Evolutionary conservation across 345 rosid genomes (phyloP).

Genomic region (Aethionema arabicum): DNA sequence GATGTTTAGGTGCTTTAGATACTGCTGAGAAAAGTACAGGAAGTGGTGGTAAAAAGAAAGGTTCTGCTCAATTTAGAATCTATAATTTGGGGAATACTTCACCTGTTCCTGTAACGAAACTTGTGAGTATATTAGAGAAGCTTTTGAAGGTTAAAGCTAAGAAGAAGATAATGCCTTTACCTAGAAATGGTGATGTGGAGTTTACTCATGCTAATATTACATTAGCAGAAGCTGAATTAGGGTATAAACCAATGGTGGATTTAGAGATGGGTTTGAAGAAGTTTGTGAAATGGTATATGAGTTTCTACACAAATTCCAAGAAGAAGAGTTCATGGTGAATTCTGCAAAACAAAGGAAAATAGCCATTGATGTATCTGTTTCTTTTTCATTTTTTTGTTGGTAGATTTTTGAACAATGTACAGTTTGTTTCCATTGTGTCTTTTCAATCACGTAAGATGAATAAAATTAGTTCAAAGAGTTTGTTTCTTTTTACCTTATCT

Average conservation of each 20-base stretch:
- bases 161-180: constrained; percentile 56
- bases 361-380: constrained; percentile 13
- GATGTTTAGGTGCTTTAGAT: constrained; percentile 61
- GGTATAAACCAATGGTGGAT: constrained; percentile 56
- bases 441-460: constrained; percentile 19
- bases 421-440: constrained; percentile 22
- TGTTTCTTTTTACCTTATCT: neutral
- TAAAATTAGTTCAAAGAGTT: constrained; percentile 22
- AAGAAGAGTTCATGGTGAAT: constrained; percentile 47
- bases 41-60: constrained; percentile 66
- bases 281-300: constrained; percentile 71
- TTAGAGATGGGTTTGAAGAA: constrained; percentile 67
- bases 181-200: constrained; percentile 71
- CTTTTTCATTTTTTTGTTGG: constrained; percentile 32
- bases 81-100: constrained; percentile 65
- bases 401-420: constrained; percentile 36
- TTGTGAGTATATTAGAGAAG: constrained; percentile 63
- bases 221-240: constrained; percentile 52
- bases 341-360: too few species aligned
- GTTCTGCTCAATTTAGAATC: constrained; percentile 54
- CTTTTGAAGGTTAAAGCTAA: constrained; percentile 58
- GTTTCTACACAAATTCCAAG: constrained; percentile 47
- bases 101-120: constrained; percentile 54
- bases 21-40: constrained; percentile 72
- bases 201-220: constrained; percentile 65